Conservation (phyloP, 345 rosid genomes). For the Moringa oleifera region DNA sequence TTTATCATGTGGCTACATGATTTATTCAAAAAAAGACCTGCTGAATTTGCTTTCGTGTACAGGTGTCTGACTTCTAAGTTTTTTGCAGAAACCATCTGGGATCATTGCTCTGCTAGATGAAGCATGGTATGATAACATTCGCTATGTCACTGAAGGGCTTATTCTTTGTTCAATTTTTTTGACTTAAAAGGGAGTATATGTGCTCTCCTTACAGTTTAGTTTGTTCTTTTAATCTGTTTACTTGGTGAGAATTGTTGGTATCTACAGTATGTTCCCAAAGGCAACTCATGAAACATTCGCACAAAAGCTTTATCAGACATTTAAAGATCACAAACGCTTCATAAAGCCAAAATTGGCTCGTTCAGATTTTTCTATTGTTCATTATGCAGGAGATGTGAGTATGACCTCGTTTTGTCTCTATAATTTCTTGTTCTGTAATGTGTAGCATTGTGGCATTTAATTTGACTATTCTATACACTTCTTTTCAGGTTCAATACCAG, state of each 20-base stretch:
- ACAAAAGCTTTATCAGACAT: slow-evolving; percentile 80
- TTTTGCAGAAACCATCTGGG: slow-evolving; percentile 88
- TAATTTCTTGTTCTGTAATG: slow-evolving; percentile 1
- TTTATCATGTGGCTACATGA: not conserved
- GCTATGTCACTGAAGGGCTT: not conserved
- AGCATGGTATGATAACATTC: slow-evolving; percentile 61
- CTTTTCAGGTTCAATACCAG: slow-evolving; percentile 83
- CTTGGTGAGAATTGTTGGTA: slow-evolving; percentile 13
- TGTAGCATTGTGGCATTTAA: slow-evolving; percentile 1
- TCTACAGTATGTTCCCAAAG: slow-evolving; percentile 83
- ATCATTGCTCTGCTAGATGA: slow-evolving; percentile 86
- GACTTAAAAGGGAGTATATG: not conserved
- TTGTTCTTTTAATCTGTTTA: slow-evolving; percentile 14
- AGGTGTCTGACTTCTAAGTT: slow-evolving; percentile 22
- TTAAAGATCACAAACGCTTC: slow-evolving; percentile 73
- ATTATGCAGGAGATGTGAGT: slow-evolving; percentile 91
- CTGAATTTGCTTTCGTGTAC: slow-evolving; percentile 12
- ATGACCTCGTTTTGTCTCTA: slow-evolving; percentile 12
- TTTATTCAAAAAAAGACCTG: slow-evolving; percentile 2
- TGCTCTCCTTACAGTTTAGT: not conserved
- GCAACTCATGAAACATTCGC: slow-evolving; percentile 86
- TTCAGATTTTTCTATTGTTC: slow-evolving; percentile 68
- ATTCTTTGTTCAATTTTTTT: not conserved
- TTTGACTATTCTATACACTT: slow-evolving; percentile 20
- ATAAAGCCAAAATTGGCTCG: slow-evolving; percentile 77